Percentiles rank a stretch among this genome's conserved stretches.
phyloP scores from a whole-genome alignment of 2,329 filamentous ascomycete species.

The Cordyceps militaris region DNA sequence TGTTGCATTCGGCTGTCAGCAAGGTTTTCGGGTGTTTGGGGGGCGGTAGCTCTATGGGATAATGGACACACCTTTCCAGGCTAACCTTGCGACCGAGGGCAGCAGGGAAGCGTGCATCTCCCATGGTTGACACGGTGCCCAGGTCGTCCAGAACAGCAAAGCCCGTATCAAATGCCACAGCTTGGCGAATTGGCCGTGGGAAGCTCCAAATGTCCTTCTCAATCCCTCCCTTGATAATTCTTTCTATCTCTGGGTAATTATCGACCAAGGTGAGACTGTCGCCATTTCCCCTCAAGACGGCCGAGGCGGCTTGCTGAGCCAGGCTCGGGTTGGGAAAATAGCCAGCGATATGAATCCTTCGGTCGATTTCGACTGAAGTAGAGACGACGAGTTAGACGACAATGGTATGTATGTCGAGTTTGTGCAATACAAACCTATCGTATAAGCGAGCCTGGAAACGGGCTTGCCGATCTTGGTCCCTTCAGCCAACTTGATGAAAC shows the following conservation, averaged over 20 bases:
- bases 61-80: not conserved
- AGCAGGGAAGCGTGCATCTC: constrained; percentile 50
- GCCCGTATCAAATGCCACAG: constrained; percentile 42
- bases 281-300: not conserved
- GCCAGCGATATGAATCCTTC: constrained; percentile 18
- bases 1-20: constrained; percentile 15
- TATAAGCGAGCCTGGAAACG: constrained; percentile 35
- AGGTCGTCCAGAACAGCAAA: constrained; percentile 39
- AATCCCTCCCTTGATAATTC: not conserved
- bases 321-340: not conserved
- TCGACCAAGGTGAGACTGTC: too few species aligned
- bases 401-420: not conserved
- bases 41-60: too few species aligned
- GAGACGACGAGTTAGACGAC: not conserved
- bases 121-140: constrained; percentile 44
- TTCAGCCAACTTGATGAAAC: constrained; percentile 37
- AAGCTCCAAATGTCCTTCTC: too few species aligned
- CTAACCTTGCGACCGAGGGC: constrained; percentile 47
- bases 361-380: constrained; percentile 19
- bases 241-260: too few species aligned
- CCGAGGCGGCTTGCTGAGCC: not conserved
- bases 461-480: constrained; percentile 30
- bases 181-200: constrained; percentile 26
- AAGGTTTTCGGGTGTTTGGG: constrained; percentile 22
- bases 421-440: constrained; percentile 34